Percentiles rank a stretch among this genome's conserved stretches.
Evolutionary conservation across 108 stramenopile species (phyloP).

Genomic region (Nitzschia sp.): DNA sequence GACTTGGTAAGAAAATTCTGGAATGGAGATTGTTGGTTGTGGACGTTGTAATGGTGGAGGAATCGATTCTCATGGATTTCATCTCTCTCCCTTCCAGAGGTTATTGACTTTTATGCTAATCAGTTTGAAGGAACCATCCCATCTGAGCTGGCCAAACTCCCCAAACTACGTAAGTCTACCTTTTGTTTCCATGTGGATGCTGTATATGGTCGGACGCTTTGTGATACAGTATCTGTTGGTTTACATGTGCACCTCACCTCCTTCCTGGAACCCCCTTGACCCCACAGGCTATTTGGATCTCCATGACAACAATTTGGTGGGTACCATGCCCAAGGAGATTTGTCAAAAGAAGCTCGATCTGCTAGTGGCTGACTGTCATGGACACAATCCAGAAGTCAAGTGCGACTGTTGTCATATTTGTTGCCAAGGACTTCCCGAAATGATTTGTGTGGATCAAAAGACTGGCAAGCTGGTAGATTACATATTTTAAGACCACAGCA

Average conservation of each 20-base stretch:
- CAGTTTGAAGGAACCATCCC: slow-evolving; percentile 52
- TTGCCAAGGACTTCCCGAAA: slow-evolving; percentile 50
- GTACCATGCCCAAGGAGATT: slow-evolving; percentile 59
- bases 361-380: slow-evolving; percentile 57
- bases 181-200: background rate
- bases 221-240: background rate
- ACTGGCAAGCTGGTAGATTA: slow-evolving; percentile 38
- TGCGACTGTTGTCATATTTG: slow-evolving; percentile 68
- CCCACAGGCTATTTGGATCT: slow-evolving; percentile 47
- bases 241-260: slow-evolving; percentile 1
- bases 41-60: no score
- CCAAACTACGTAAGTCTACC: slow-evolving; percentile 41
- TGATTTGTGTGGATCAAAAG: slow-evolving; percentile 48
- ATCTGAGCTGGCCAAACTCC: slow-evolving; percentile 39
- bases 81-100: slow-evolving; percentile 11
- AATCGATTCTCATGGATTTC: no score
- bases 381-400: slow-evolving; percentile 47
- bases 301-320: slow-evolving; percentile 54
- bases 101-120: slow-evolving; percentile 61
- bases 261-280: no score
- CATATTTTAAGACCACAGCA: slow-evolving; percentile 20
- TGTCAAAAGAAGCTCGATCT: slow-evolving; percentile 49
- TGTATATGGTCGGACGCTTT: background rate
- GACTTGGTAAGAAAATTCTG: slow-evolving; percentile 25
- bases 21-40: no score